Base-by-base conservation (phyloP, 2,329 filamentous ascomycete genomes). In the Alternaria sp. region DNA sequence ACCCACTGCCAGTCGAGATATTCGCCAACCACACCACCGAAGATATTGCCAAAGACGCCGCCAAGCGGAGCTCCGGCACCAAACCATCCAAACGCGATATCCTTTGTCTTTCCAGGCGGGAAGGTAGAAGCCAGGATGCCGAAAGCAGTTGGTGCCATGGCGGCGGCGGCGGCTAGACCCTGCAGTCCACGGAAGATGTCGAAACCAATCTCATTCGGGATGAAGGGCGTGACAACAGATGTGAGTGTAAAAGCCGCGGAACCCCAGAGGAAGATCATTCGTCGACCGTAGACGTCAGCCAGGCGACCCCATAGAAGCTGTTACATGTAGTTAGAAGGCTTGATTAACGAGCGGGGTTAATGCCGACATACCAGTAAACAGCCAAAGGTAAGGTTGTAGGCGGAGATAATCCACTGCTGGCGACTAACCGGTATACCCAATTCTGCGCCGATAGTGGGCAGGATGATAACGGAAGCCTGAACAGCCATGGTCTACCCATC, bases 91-190 rank as follows among this genome's bases (percentile, higher is more conserved):
- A 91, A 90, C 1, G 88, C 88, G 70, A 90, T 89, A 66, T 89
- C 90, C 76, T 90, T 90, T 4, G 87, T 85, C 62, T 85, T 87
- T 0, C 88, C 87, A 0, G 88, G 87, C 1, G 85, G 84, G 54
- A 91, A 91, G 0, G 86, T 90, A 1, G 85, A 84, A 0, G 88
- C 88, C 3, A 91, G 74, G 37, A 91, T 90, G 0, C 89, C 89
- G 68, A 91, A 86, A 0, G 88, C 89, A 0, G 88, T 90, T 0
- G 89, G 88, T 0, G 90, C 86, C 68, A 89, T 90, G 14, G 88
- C 87, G 2, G 89, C 88, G 2, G 89, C 88, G 26, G 86, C 86
- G 2, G 88, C 88, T 10, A 91, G 72, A 1, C 89, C 89, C 62
- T 90, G 88, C 7, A 91, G 77, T 0, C 84, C 89, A 3, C 89